These are phyloP conservation scores for Acacia melanoxylon DNA, from an alignment of 306 rosid species.

Conservation along the genomic window DNA sequence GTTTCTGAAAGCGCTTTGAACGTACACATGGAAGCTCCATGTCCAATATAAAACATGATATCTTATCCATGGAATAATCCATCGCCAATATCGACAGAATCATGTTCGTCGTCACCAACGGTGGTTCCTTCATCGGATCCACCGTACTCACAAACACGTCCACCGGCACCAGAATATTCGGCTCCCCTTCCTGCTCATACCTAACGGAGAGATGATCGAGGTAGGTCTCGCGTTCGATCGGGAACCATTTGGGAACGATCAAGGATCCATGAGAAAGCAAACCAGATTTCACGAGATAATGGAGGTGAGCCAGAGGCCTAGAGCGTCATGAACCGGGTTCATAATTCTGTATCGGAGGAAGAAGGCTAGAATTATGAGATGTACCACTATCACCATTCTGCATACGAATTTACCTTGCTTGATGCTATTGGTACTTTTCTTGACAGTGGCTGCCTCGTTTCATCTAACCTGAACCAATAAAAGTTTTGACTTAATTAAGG, in stretches of 20 bases:
- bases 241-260: constrained; percentile 98
- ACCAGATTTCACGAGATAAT: constrained; percentile 92
- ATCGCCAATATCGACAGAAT: constrained; percentile 84
- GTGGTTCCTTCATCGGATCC: constrained; percentile 99
- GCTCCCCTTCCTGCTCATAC: constrained; percentile 86
- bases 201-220: constrained; percentile 88
- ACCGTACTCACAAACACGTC: constrained; percentile 95
- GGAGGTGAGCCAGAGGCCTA: constrained; percentile 90
- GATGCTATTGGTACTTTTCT: constrained; percentile 94
- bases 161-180: constrained; percentile 77
- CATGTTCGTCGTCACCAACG: constrained; percentile 84
- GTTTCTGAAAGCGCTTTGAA: constrained; percentile 87
- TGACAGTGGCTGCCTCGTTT: no score
- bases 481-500: no score
- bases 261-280: constrained; percentile 93
- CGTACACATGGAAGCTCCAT: constrained; percentile 95
- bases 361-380: constrained; percentile 67
- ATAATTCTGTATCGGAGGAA: constrained; percentile 74
- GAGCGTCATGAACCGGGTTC: constrained; percentile 84
- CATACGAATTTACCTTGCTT: constrained; percentile 89
- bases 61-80: constrained; percentile 89
- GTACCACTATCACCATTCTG: constrained; percentile 89
- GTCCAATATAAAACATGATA: constrained; percentile 89
- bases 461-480: constrained; percentile 71
- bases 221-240: constrained; percentile 91